phyloP scores from a whole-genome alignment of 495 filamentous ascomycete species.

The Neurospora intermedia region DNA sequence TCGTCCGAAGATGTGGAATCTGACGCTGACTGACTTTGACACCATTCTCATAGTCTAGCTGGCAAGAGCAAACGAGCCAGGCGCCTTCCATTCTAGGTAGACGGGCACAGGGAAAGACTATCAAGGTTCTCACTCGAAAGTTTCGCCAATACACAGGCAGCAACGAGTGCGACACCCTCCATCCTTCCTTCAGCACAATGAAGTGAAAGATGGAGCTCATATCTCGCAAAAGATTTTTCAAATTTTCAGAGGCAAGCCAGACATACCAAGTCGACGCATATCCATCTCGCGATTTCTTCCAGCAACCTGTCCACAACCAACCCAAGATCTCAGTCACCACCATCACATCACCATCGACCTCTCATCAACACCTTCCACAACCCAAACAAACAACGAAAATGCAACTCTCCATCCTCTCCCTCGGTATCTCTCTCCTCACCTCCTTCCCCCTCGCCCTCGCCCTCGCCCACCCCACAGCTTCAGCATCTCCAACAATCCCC shows the following conservation, averaged over 20 bases:
- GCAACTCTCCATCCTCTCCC: neutral
- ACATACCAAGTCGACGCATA: no score
- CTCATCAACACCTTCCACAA: no score
- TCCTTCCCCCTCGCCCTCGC: no score
- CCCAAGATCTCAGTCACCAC: no score
- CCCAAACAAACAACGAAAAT: no score
- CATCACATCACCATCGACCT: no score
- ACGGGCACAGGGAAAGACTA: neutral
- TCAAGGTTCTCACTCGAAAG: neutral
- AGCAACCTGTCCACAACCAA: neutral
- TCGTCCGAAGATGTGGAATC: neutral
- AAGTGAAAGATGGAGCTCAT: neutral
- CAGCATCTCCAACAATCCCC: no score
- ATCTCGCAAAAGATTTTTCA: neutral
- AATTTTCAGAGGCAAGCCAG: no score
- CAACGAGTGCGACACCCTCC: neutral
- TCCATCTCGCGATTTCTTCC: neutral
- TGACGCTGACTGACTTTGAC: neutral
- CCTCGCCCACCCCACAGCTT: no score
- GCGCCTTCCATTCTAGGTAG: neutral
- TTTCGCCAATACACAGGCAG: neutral
- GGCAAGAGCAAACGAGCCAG: neutral
- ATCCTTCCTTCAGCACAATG: no score
- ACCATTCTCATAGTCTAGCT: neutral
- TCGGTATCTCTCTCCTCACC: neutral